Evolutionary conservation across 2,329 filamentous ascomycete species (phyloP), one percentile per base, ranked within the genome.

Genomic region (Colletotrichum lentis): DNA sequence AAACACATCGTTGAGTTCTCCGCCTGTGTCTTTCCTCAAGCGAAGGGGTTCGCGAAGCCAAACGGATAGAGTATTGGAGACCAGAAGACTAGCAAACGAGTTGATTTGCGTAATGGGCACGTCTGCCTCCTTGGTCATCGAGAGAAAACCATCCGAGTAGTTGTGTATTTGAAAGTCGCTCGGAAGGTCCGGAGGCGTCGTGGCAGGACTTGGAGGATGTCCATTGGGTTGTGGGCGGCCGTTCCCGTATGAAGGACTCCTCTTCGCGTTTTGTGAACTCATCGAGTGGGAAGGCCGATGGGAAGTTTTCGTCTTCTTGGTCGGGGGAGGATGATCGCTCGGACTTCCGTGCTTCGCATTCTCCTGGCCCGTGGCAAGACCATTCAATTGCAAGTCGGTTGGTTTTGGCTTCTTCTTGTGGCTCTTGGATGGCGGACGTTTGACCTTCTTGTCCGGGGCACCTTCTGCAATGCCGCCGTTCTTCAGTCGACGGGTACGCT

Each of bases 341-440:
- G 83, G 83, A 69, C 79, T 81, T 20, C 74, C 71, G 62, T 84
- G 80, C 74, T 85, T 88, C 54, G 79, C 73, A 54, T 74, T 85
- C 60, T 91, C 90, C 66, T 84, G 82, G 69, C 87, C 85, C 64
- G 86, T 82, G 49, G 83, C 81, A 58, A 87, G 88, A 58, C 91
- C 91, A 75, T 94, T 94, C 58, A 88, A 80, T 73, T 88, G 86
- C 39, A 90, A 77, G 50, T 89, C 88, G 35, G 79, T 80, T 11
- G 94, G 92, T 76, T 94, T 96, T 44, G 86, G 79, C 79, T 94
- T 97, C 83, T 96, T 97, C 83, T 94, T 97, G 76, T 94, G 91
- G 76, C 86, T 91, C 77, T 97, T 97, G 14, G 91, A 84, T 7
- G 90, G 86, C 10, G 90, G 88, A 69, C 94, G 88, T 79, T 94